A percentile compares a stretch with the other conserved stretches of the same genome.
Evolutionary conservation across 148 eudicot genomes (phyloP).

Genomic region (Fagopyrum esculentum): DNA sequence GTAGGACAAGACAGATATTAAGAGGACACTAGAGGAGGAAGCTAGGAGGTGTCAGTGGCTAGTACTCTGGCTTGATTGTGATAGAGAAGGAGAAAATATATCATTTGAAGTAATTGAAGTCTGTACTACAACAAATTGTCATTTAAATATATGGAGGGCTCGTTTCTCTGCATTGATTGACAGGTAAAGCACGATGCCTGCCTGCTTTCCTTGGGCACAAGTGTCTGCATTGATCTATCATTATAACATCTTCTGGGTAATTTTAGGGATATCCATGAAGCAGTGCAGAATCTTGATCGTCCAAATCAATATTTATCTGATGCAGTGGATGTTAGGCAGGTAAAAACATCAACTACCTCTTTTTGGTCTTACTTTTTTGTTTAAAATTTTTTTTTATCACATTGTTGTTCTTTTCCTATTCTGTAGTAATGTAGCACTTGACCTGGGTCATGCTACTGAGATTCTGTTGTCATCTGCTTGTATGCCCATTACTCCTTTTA

Average conservation of each 20-base stretch:
- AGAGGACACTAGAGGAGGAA: constrained; percentile 84
- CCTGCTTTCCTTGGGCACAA: neutral
- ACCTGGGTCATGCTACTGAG: neutral
- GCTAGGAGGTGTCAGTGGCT: constrained; percentile 88
- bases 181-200: constrained; percentile 22
- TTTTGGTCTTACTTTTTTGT: neutral
- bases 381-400: neutral
- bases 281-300: constrained; percentile 64
- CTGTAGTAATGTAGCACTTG: too few relatives aligned
- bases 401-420: neutral
- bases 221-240: neutral
- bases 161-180: constrained; percentile 86
- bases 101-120: constrained; percentile 90
- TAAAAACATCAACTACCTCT: constrained; percentile 14
- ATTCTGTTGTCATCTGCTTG: neutral
- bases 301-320: constrained; percentile 75
- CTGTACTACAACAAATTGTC: constrained; percentile 61
- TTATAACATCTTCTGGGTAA: constrained; percentile 10
- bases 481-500: neutral
- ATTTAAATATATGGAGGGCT: constrained; percentile 79
- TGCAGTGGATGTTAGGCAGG: constrained; percentile 97
- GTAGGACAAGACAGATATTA: constrained; percentile 84
- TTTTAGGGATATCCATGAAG: constrained; percentile 69
- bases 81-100: constrained; percentile 97
- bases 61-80: constrained; percentile 93